A percentile compares a stretch with the other conserved stretches of the same genome.
Conservation (phyloP, 768 basidiomycete genomes). For the Rossbeevera mucosa region DNA sequence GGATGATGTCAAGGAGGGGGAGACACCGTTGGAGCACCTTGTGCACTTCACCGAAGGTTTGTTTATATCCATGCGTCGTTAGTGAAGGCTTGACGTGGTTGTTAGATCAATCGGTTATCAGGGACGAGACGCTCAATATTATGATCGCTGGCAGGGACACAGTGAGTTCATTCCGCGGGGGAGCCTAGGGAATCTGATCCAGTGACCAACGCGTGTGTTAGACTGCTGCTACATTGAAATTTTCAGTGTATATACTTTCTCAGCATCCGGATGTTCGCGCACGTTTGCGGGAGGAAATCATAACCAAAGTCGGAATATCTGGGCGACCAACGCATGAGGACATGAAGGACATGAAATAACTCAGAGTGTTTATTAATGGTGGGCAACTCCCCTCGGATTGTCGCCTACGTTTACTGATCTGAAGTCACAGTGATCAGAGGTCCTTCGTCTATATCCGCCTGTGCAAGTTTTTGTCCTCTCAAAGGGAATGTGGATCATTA, state of each 20-base stretch:
- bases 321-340: constrained; percentile 51
- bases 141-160: constrained; percentile 42
- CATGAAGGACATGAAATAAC: constrained; percentile 58
- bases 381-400: not conserved
- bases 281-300: constrained; percentile 54
- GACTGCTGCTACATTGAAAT: constrained; percentile 35
- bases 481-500: not conserved
- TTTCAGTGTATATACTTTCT: constrained; percentile 43
- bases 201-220: constrained; percentile 1
- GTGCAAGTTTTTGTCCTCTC: constrained; percentile 17
- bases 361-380: constrained; percentile 66
- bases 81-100: not conserved
- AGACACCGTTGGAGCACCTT: constrained; percentile 48
- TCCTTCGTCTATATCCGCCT: constrained; percentile 30
- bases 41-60: constrained; percentile 50
- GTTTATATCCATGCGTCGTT: constrained; percentile 1
- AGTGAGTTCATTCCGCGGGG: constrained; percentile 19
- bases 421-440: constrained; percentile 17
- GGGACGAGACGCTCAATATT: constrained; percentile 27
- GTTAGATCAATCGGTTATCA: constrained; percentile 22
- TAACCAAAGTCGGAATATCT: constrained; percentile 44
- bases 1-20: constrained; percentile 35
- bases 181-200: not conserved
- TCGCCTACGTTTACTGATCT: not conserved
- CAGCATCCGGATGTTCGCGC: constrained; percentile 45